These are phyloP conservation scores for Aspergillus biplanus DNA, from an alignment of 495 filamentous ascomycete species.

Conservation along the genomic window DNA sequence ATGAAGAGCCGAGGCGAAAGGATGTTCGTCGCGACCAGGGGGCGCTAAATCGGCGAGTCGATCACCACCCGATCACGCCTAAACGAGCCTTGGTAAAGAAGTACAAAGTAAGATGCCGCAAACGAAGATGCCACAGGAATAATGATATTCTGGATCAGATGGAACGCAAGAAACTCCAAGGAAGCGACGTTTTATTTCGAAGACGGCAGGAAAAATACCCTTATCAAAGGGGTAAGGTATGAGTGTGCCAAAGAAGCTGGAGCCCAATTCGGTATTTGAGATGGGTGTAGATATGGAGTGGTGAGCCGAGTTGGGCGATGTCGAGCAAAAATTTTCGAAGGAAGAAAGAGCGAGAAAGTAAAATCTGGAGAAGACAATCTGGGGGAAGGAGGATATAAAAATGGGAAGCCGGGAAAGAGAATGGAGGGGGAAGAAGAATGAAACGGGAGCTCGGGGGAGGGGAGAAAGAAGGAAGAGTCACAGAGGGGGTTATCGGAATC, in stretches of 20 bases:
- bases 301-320: slow-evolving; percentile 20
- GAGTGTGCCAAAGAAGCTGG: slow-evolving; percentile 9
- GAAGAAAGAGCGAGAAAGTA: slow-evolving; percentile 21
- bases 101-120: slow-evolving; percentile 18
- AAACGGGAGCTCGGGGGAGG: slow-evolving; percentile 37
- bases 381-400: slow-evolving; percentile 36
- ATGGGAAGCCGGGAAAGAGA: slow-evolving; percentile 35
- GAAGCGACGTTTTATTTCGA: not conserved
- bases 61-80: slow-evolving; percentile 36
- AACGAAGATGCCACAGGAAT: slow-evolving; percentile 15
- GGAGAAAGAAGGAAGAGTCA: slow-evolving; percentile 41
- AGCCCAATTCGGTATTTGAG: slow-evolving; percentile 20
- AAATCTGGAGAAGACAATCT: slow-evolving; percentile 37
- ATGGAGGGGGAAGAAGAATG: slow-evolving; percentile 47
- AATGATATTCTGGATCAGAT: slow-evolving; percentile 8
- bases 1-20: slow-evolving; percentile 31
- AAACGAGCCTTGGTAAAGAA: slow-evolving; percentile 20
- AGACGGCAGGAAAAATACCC: slow-evolving; percentile 3
- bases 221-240: slow-evolving; percentile 21
- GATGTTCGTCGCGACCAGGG: slow-evolving; percentile 30
- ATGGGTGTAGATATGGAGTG: not conserved
- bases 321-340: slow-evolving; percentile 21
- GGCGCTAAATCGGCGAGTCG: slow-evolving; percentile 36
- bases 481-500: slow-evolving; percentile 41
- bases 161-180: slow-evolving; percentile 3